Conservation (phyloP, 2,329 filamentous ascomycete genomes). For the Aspergillus clavatus region DNA sequence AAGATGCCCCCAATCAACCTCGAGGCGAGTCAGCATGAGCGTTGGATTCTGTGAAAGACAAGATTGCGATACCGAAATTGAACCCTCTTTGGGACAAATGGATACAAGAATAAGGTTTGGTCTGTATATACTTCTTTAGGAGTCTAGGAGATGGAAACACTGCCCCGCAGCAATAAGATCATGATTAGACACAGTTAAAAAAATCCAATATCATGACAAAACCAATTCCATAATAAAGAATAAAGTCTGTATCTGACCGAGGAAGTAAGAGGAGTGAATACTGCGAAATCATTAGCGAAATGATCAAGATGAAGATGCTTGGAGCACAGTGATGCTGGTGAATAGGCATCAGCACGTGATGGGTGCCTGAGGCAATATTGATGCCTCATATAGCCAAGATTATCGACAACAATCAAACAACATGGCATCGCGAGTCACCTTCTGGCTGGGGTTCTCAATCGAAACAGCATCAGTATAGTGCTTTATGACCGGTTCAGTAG, state of each 20-base stretch:
- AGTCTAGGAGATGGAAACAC: background rate
- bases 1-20: background rate
- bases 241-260: too few relatives aligned
- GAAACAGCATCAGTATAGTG: too few relatives aligned
- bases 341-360: slow-evolving; percentile 5
- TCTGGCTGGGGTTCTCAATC: too few relatives aligned
- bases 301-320: background rate
- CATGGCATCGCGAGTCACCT: too few relatives aligned
- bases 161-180: background rate
- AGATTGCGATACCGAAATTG: too few relatives aligned
- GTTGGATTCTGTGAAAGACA: background rate
- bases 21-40: background rate
- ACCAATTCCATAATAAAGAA: too few relatives aligned
- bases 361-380: slow-evolving; percentile 2
- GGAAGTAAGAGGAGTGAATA: too few relatives aligned
- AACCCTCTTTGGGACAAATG: too few relatives aligned
- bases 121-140: background rate
- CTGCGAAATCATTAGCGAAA: background rate
- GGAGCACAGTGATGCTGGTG: background rate
- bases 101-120: too few relatives aligned
- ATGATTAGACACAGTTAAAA: background rate
- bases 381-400: background rate
- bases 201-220: too few relatives aligned
- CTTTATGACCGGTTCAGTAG: too few relatives aligned
- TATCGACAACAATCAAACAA: too few relatives aligned